Percentiles rank a stretch among this genome's conserved stretches.
Conservation (phyloP, 2,329 filamentous ascomycete genomes). For the Coniochaeta sp. region DNA sequence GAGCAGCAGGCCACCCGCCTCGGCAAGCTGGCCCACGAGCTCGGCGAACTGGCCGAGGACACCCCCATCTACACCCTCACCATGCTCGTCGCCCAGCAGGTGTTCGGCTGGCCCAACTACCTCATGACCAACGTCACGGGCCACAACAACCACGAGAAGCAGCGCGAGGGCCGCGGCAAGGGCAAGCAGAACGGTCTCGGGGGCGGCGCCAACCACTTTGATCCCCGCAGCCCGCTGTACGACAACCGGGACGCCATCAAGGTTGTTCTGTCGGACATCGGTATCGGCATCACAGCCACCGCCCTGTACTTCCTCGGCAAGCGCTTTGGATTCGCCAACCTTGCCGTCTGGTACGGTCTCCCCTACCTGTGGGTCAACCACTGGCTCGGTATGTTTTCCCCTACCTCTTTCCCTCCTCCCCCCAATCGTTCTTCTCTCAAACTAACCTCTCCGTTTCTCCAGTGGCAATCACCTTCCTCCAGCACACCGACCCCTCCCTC, state of each 20-base stretch:
- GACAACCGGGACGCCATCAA: slow-evolving; percentile 85
- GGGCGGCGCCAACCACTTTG: slow-evolving; percentile 90
- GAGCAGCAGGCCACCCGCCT: slow-evolving; percentile 71
- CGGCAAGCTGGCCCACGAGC: slow-evolving; percentile 70
- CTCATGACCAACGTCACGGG: slow-evolving; percentile 88
- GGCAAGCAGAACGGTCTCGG: slow-evolving; percentile 82
- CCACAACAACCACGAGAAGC: slow-evolving; percentile 88
- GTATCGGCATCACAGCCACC: slow-evolving; percentile 56
- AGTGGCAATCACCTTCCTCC: slow-evolving; percentile 83
- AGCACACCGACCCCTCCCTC: slow-evolving; percentile 91
- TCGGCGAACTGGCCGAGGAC: slow-evolving; percentile 88
- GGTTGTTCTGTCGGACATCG: slow-evolving; percentile 81
- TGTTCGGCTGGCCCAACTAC: slow-evolving; percentile 91
- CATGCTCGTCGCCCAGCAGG: slow-evolving; percentile 75
- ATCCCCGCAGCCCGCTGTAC: slow-evolving; percentile 80
- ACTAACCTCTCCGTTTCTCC: not conserved
- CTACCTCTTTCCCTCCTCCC: not conserved
- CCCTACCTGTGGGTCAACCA: slow-evolving; percentile 98
- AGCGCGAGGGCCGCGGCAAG: slow-evolving; percentile 85
- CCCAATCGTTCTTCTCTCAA: not conserved
- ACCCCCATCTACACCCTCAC: slow-evolving; percentile 76
- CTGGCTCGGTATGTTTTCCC: slow-evolving; percentile 75
- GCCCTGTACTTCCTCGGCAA: slow-evolving; percentile 63
- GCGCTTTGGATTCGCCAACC: slow-evolving; percentile 76
- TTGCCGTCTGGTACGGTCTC: slow-evolving; percentile 89